phyloP scores from a whole-genome alignment of 2,329 filamentous ascomycete species.

The Gnomoniopsis smithogilvyi region DNA sequence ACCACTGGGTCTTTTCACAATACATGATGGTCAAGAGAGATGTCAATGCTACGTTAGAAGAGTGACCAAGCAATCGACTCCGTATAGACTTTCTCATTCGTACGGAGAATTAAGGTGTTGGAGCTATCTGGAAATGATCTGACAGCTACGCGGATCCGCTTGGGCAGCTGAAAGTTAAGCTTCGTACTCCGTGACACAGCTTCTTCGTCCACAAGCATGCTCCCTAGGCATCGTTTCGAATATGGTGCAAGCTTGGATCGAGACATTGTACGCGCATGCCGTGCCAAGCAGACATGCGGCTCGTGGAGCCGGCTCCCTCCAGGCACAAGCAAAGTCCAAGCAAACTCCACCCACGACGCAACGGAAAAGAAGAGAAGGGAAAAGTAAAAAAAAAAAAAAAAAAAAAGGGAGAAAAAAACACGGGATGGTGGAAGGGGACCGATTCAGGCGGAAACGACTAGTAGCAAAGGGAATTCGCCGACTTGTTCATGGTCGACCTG shows the following conservation, averaged over 20 bases:
- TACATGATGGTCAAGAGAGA: too few relatives aligned
- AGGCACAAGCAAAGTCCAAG: not conserved
- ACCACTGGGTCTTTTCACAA: too few relatives aligned
- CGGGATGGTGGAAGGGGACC: not conserved
- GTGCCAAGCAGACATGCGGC: not conserved
- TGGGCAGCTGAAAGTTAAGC: not conserved
- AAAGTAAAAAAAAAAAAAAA: too few relatives aligned
- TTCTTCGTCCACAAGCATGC: not conserved
- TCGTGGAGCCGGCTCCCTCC: not conserved
- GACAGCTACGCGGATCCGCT: not conserved
- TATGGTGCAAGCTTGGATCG: not conserved
- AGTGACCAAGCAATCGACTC: too few relatives aligned
- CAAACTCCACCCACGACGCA: not conserved
- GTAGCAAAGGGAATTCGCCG: not conserved
- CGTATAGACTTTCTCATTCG: too few relatives aligned
- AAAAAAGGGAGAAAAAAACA: too few relatives aligned
- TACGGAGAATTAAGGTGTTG: too few relatives aligned
- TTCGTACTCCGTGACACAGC: not conserved
- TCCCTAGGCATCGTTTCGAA: not conserved
- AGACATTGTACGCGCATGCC: not conserved
- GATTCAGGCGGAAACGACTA: not conserved
- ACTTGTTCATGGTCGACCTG: not conserved
- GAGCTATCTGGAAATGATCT: too few relatives aligned
- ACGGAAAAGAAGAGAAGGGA: too few relatives aligned
- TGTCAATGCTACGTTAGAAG: too few relatives aligned